Evolutionary conservation across 176 grass and related monocot genomes (phyloP).

Genomic region (Pharus latifolius): DNA sequence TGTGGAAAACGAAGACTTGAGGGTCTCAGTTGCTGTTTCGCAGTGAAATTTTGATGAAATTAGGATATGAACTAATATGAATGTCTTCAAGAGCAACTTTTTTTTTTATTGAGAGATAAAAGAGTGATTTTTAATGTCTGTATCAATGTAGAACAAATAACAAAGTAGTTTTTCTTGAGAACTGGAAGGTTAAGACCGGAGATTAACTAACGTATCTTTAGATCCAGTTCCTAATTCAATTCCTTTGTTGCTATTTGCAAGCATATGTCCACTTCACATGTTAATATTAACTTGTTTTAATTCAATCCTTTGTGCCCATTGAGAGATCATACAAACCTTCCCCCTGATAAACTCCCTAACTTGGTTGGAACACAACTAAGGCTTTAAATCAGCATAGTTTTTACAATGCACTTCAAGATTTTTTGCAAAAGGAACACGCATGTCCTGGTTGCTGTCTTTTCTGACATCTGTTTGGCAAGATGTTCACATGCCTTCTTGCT

Average conservation of each 20-base stretch:
- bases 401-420: no score
- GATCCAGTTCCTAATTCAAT: neutral
- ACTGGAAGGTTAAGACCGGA: neutral
- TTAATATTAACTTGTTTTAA: neutral
- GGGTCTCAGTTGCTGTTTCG: neutral
- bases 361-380: neutral
- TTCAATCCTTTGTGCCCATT: neutral
- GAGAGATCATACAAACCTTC: neutral
- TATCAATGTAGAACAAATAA: neutral
- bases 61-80: neutral
- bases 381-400: no score
- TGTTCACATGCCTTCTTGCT: neutral
- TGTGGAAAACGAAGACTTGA: neutral
- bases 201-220: neutral
- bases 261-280: neutral
- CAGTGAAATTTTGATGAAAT: neutral
- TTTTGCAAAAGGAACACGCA: neutral
- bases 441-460: neutral
- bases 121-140: neutral
- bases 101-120: neutral
- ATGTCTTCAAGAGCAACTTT: neutral
- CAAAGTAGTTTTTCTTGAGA: neutral
- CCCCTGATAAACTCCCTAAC: neutral
- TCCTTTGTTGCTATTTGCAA: neutral
- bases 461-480: neutral